A percentile compares a stretch with the other conserved stretches of the same genome.
Conservation (phyloP, 169 alveolate genomes). For the Plasmodium coatneyi region DNA sequence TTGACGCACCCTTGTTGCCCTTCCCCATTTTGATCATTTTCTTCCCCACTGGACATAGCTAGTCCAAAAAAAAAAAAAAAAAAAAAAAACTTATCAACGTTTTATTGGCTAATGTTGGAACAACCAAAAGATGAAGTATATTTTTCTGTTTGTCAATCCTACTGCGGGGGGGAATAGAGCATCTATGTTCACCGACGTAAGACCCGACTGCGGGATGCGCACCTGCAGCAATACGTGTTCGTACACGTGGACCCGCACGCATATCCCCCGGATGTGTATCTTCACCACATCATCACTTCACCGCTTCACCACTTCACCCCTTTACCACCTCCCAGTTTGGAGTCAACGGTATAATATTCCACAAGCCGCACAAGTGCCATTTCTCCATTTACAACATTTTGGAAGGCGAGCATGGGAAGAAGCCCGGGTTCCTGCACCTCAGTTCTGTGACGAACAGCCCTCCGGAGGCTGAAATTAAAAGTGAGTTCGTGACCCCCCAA, state of each 20-base stretch:
- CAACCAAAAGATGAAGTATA: slow-evolving; percentile 49
- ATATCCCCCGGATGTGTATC: background rate
- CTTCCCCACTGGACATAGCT: background rate
- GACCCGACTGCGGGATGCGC: slow-evolving; percentile 12
- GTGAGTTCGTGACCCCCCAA: background rate
- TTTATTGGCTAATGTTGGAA: slow-evolving; percentile 23
- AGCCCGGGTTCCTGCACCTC: slow-evolving; percentile 84
- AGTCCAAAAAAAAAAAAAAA: slow-evolving; percentile 11
- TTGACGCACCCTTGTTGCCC: background rate
- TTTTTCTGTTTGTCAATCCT: slow-evolving; percentile 87
- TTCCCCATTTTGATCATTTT: background rate
- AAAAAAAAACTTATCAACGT: background rate
- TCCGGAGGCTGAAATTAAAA: background rate
- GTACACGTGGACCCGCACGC: background rate
- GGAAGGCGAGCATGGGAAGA: slow-evolving; percentile 86
- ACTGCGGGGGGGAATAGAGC: slow-evolving; percentile 90
- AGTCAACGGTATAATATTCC: slow-evolving; percentile 47
- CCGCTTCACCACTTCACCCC: slow-evolving; percentile 51
- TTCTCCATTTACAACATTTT: slow-evolving; percentile 79
- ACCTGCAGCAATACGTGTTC: background rate
- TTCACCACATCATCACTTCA: background rate
- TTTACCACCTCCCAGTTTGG: slow-evolving; percentile 65
- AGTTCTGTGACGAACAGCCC: slow-evolving; percentile 36
- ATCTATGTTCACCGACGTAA: slow-evolving; percentile 83
- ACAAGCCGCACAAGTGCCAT: slow-evolving; percentile 60